Percentiles rank a stretch among this genome's conserved stretches.
phyloP scores from a whole-genome alignment of 495 filamentous ascomycete species.

The Xylaria venustula region DNA sequence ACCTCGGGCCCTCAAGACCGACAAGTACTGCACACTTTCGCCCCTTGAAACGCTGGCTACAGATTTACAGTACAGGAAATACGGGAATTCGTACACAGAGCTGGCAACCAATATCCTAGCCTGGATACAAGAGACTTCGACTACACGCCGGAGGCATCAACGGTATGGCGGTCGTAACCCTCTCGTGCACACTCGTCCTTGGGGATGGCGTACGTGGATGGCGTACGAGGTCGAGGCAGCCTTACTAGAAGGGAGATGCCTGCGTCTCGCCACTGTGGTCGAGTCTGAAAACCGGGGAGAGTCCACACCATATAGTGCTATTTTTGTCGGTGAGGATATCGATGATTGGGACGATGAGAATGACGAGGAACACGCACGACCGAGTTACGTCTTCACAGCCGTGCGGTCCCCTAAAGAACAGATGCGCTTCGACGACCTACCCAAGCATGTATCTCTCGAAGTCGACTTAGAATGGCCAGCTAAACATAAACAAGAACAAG shows the following conservation, averaged over 20 bases:
- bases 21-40: constrained; percentile 22
- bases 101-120: constrained; percentile 14
- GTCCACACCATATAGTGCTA: constrained; percentile 16
- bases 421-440: constrained; percentile 6
- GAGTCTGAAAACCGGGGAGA: constrained; percentile 3
- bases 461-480: constrained; percentile 23
- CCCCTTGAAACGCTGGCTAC: constrained; percentile 23
- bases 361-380: constrained; percentile 5
- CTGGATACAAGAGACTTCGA: neutral
- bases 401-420: neutral
- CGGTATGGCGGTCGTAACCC: constrained; percentile 1
- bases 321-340: constrained; percentile 24
- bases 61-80: constrained; percentile 20
- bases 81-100: constrained; percentile 16
- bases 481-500: neutral
- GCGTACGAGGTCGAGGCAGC: constrained; percentile 21
- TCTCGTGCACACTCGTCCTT: neutral
- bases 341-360: constrained; percentile 19
- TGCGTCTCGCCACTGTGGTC: constrained; percentile 29
- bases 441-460: constrained; percentile 32
- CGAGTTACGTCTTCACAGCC: constrained; percentile 26
- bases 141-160: constrained; percentile 2
- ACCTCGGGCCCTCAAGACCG: constrained; percentile 19
- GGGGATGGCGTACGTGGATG: constrained; percentile 22
- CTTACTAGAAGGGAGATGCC: constrained; percentile 22